phyloP scores from a whole-genome alignment of 805 yeast genomes.

The Starmerella asiatica region DNA sequence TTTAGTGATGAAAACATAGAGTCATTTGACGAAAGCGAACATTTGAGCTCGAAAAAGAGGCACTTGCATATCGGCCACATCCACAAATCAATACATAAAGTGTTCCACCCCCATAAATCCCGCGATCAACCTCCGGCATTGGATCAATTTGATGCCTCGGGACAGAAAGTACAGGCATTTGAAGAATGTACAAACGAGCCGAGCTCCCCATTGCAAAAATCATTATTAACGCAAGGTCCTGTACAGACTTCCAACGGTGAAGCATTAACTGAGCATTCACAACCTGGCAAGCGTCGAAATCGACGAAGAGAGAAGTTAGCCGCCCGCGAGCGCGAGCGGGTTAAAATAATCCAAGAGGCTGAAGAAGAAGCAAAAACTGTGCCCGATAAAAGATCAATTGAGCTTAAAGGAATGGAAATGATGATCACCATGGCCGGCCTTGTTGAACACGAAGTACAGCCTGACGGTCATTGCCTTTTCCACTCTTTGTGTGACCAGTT shows the following conservation, averaged over 20 bases:
- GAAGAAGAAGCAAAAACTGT: slow-evolving; percentile 48
- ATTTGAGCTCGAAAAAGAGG: neutral
- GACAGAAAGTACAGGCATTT: neutral
- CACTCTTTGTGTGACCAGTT: slow-evolving; percentile 76
- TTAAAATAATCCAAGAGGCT: slow-evolving; percentile 52
- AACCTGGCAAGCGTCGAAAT: slow-evolving; percentile 34
- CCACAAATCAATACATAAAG: slow-evolving; percentile 4
- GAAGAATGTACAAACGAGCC: neutral
- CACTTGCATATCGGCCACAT: slow-evolving; percentile 13
- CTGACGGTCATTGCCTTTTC: slow-evolving; percentile 92
- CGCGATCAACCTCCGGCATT: neutral
- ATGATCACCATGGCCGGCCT: slow-evolving; percentile 39
- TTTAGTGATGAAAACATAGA: neutral
- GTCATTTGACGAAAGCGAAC: neutral
- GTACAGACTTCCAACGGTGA: neutral
- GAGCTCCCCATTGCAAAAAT: neutral
- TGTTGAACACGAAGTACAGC: slow-evolving; percentile 54
- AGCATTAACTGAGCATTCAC: neutral
- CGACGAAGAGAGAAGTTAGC: slow-evolving; percentile 77
- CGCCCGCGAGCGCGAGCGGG: slow-evolving; percentile 56
- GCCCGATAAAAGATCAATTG: slow-evolving; percentile 60
- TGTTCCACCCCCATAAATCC: slow-evolving; percentile 3
- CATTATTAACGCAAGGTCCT: neutral
- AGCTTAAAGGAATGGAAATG: slow-evolving; percentile 48
- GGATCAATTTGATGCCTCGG: neutral